Evolutionary conservation across 805 yeast species (phyloP), one percentile per base, ranked within the genome.

Genomic region (Zygoascus flipseniorum): DNA sequence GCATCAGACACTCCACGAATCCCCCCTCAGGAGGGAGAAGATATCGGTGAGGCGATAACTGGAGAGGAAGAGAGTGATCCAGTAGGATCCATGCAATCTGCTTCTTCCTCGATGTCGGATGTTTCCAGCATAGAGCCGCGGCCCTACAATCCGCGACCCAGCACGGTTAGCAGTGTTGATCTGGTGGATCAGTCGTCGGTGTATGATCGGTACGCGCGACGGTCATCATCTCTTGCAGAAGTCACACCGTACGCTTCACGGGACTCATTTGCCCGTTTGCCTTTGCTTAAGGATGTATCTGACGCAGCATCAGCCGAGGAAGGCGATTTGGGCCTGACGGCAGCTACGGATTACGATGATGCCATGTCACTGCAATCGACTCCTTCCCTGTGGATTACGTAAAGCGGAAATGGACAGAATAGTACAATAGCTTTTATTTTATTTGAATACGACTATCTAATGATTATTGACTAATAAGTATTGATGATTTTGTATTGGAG

Each of bases 371-470:
- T 58, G 28, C 56, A 54, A 26, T 56, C 57, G 46, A 58, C 59
- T 1, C 60, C 58, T 4, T 54, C 58, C 11, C 37, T 58, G 20
- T 58, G 60, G 60, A 58, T 58, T 35, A 56, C 51, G 14, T 57
- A 51, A 48, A 23, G 16, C 16, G 5, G 14, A 16, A 19, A 43
- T 19, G 23, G 5, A 13, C 6, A 43, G 45, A 43, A n/a, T 11
- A 43, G 23, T 20, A 43, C 26, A 19, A 6, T 23, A 23, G 3
- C 28, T 23, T 23, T n/a, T 32, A 42, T 11, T 43, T 14, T 45
- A 45, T 45, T 42, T 16, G 11, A 42, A 42, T 18, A 42, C 11
- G 23, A 19, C 16, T 5, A n/a, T 5, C 3, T 14, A 37, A 16
- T 14, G 42, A 37, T 37, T 37, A 8, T 23, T 6, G 28, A 23